Conservation (phyloP, 1,284 basidiomycete species). For the Heterobasidion occidentale region DNA sequence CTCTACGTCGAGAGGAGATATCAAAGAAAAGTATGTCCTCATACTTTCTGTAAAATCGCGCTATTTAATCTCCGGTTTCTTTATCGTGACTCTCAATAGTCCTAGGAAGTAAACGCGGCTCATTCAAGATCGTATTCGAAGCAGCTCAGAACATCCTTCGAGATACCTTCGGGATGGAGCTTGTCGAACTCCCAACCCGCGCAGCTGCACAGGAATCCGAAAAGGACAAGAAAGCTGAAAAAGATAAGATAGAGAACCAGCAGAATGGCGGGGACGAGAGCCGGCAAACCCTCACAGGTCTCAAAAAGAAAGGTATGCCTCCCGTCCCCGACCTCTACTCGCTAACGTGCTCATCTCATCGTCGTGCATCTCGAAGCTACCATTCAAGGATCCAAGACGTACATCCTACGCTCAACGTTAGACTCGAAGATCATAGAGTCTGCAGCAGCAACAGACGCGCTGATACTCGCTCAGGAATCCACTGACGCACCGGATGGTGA, state of each 20-base stretch:
- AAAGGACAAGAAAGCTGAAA: constrained; percentile 27
- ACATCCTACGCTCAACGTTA: constrained; percentile 64
- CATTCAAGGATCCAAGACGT: constrained; percentile 57
- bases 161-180: constrained; percentile 64
- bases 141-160: constrained; percentile 51
- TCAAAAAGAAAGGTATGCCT: constrained; percentile 43
- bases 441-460: constrained; percentile 46
- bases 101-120: constrained; percentile 45
- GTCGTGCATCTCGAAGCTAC: constrained; percentile 28
- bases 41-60: neutral
- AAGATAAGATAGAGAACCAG: constrained; percentile 12
- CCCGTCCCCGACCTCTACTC: neutral
- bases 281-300: constrained; percentile 39
- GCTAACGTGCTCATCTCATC: neutral
- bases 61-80: neutral
- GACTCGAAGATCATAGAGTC: constrained; percentile 48
- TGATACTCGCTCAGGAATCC: constrained; percentile 50
- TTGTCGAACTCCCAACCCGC: constrained; percentile 64
- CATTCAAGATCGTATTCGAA: constrained; percentile 50
- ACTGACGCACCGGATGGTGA: constrained; percentile 29
- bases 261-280: constrained; percentile 17
- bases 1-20: constrained; percentile 66
- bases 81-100: constrained; percentile 31
- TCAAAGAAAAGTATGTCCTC: constrained; percentile 56
- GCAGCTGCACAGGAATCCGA: constrained; percentile 22